Percentiles rank a stretch among this genome's conserved stretches.
phyloP scores from a whole-genome alignment of 192 early-diverging fungal species.

The Dimargaris cristalligena region DNA sequence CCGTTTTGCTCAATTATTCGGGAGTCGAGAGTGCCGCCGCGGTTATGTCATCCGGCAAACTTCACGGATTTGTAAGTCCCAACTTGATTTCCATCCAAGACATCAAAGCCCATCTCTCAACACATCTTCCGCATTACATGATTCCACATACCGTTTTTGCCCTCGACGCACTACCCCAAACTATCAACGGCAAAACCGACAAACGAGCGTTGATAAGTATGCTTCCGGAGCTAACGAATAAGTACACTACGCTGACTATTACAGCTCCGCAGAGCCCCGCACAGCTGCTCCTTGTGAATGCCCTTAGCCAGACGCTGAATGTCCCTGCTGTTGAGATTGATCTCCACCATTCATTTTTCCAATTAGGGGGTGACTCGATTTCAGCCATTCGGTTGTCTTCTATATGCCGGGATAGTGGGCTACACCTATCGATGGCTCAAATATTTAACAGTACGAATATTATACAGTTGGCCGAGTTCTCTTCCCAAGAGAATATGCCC shows the following conservation, averaged over 20 bases:
- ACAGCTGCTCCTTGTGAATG: background rate
- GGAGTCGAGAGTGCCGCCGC: slow-evolving; percentile 15
- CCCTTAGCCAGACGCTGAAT: background rate
- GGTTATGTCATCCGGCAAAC: slow-evolving; percentile 5
- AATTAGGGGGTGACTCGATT: slow-evolving; percentile 7
- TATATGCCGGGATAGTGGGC: background rate
- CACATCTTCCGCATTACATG: slow-evolving; percentile 3
- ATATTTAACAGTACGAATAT: background rate
- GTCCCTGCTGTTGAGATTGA: background rate
- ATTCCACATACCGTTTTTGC: background rate
- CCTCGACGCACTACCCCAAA: slow-evolving; percentile 1
- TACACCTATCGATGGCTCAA: background rate
- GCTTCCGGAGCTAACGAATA: background rate
- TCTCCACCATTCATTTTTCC: background rate
- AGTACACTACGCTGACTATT: background rate
- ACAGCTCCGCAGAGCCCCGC: background rate
- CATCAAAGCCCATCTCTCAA: background rate
- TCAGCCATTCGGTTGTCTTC: slow-evolving; percentile 8
- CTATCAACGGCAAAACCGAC: background rate
- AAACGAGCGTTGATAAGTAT: background rate
- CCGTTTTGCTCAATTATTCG: slow-evolving; percentile 7
- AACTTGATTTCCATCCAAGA: background rate
- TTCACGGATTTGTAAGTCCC: background rate
- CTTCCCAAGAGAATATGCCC: background rate
- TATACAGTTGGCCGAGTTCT: background rate